Evolutionary conservation across 2,329 filamentous ascomycete species (phyloP), one percentile per base, ranked within the genome.

Genomic region (Talaromyces sp.): DNA sequence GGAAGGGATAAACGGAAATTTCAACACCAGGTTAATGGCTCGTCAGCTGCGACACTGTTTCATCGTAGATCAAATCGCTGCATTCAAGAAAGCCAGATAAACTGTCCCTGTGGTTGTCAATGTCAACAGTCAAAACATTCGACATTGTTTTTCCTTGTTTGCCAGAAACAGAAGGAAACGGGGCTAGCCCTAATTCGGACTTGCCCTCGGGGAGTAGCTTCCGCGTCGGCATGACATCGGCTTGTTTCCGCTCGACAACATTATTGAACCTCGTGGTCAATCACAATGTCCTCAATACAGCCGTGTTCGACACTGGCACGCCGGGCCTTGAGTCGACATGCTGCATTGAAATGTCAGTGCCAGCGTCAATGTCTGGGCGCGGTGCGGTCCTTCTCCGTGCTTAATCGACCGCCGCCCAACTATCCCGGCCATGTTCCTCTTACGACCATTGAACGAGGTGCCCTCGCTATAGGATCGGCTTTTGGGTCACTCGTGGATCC

Each of bases 381-480:
- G 9, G 15, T 28, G 19, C 56, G 84, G 64, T 72, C 75, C 36
- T 96, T 97, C 81, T 96, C 93, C 51, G 85, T 92, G 65, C 85
- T 96, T 69, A 90, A 90, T 75, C 90, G 95, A 7, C 93, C 93
- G 57, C 84, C 85, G 28, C 91, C 92, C 61, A 95, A 91, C 70
- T 98, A 98, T 79, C 87, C 90, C 0, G 92, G 92, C 76, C 95
- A 99, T 84, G 87, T 98, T 33, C 95, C 93, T 39, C 84, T 99
- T 60, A 96, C 90, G 8, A 77, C 78, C 49, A 70, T 91, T 61
- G 95, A 98, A 78, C 88, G 90, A 60, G 83, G 86, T 63, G 87
- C 86, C 19, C 82, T 99, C 1, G 84, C 85, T 8, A 68, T 86
- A 30, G 85, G 85, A 39, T 87, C 84, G 58, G 85, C 85, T 8